Evolutionary conservation across 352 stramenopile species (phyloP), one percentile per base, ranked within the genome.

Genomic region (Phytophthora sp.): DNA sequence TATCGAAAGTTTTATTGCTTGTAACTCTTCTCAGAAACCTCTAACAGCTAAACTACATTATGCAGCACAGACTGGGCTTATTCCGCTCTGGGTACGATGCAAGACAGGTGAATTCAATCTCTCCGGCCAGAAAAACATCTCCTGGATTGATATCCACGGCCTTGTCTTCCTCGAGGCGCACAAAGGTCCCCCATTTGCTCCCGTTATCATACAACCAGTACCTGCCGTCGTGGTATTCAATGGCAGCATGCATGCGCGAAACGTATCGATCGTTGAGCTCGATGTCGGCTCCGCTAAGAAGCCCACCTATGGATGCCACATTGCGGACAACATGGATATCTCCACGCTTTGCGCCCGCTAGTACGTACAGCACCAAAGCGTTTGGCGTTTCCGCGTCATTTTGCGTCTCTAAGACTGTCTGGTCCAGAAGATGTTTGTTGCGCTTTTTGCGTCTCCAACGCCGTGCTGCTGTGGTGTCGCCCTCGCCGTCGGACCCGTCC

Each of bases 391-490:
- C 66, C 1, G 51, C 23, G 33, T 88, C 87, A 11, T 81, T 74
- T 54, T 89, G 71, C 1, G 77, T 84, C 26, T 86, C 76, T 15
- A 82, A 16, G 13, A 92, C 66, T 0, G 73, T 87, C 27, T 88
- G 79, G 26, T 92, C 78, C 4, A 92, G 59, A 35, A 94, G 39
- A 12, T 79, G 69, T 36, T 82, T 86, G 68, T 94, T 91, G 38
- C 83, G 81, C 58, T 94, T 94, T 60, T 92, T 92, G 5, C 80
- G 78, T 2, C 82, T 77, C 85, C 85, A 94, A 26, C 86, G 88
- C 15, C 65, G 70, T 15, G 61, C 69, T 9, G 70, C 61, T 20
- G 52, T 54, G 23, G 44, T 49, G 27, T 74, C 55, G 4, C 56
- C 59, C 11, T 70, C 53, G 0, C 49, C 53, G 21, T 65, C 54